These are phyloP conservation scores for Urochloa ruziziensis DNA, from an alignment of 176 grass and related monocot genomes.

Conservation along the genomic window DNA sequence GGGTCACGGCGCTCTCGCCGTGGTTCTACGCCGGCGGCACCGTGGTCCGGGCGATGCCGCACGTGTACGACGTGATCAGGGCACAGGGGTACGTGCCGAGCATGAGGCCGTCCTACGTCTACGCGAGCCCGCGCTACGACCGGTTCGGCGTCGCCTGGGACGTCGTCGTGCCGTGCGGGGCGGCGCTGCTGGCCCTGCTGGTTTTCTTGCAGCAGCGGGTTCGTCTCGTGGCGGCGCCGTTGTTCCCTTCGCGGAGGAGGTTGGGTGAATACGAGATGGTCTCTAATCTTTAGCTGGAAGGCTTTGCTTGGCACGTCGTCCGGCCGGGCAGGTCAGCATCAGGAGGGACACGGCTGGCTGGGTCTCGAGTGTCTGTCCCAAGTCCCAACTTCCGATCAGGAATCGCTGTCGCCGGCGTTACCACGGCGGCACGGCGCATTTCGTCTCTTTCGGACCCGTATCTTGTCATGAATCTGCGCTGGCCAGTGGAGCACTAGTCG, in stretches of 20 bases:
- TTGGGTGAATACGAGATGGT: slow-evolving; percentile 48
- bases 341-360: background rate
- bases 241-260: slow-evolving; percentile 30
- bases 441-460: background rate
- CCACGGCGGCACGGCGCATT: background rate
- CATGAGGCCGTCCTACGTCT: background rate
- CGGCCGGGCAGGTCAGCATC: background rate
- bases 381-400: background rate
- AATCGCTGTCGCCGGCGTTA: background rate
- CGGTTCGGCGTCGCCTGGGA: slow-evolving; percentile 13
- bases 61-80: slow-evolving; percentile 9
- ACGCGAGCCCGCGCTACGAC: background rate
- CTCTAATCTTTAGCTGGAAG: background rate
- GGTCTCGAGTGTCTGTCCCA: background rate
- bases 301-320: background rate
- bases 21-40: slow-evolving; percentile 22
- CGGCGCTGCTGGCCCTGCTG: slow-evolving; percentile 39
- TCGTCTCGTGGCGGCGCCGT: slow-evolving; percentile 18
- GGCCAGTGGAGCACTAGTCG: background rate
- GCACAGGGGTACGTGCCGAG: background rate
- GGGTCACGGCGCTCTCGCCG: background rate
- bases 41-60: slow-evolving; percentile 20
- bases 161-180: slow-evolving; percentile 36
- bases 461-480: background rate
- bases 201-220: slow-evolving; percentile 65